These are phyloP conservation scores for Heracleum sosnowskyi DNA, from an alignment of 129 eudicot species.

Conservation along the genomic window DNA sequence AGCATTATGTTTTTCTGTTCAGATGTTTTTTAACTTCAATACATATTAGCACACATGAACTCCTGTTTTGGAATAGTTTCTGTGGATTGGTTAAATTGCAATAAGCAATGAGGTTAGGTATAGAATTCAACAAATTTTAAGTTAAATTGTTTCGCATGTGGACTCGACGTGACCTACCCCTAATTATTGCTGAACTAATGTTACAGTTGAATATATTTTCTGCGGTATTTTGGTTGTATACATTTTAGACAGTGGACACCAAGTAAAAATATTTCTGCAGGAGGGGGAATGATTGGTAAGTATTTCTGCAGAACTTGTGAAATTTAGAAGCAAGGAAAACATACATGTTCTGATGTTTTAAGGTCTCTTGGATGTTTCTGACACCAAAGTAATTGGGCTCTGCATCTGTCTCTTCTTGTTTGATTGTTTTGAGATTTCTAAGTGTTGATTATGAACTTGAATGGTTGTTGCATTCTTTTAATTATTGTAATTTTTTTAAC, in stretches of 20 bases:
- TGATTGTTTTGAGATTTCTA: too few relatives aligned
- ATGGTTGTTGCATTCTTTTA: too few relatives aligned
- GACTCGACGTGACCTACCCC: not conserved
- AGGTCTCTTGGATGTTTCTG: too few relatives aligned
- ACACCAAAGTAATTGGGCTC: too few relatives aligned
- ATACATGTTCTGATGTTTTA: too few relatives aligned
- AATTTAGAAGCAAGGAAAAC: too few relatives aligned
- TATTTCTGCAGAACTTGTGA: too few relatives aligned
- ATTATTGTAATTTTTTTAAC: too few relatives aligned
- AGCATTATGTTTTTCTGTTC: not conserved
- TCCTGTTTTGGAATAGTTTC: not conserved
- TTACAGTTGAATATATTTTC: not conserved
- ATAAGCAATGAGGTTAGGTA: not conserved
- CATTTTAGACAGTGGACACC: not conserved
- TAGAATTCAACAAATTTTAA: not conserved
- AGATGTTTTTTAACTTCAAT: not conserved
- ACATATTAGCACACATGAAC: not conserved
- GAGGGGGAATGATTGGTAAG: too few relatives aligned
- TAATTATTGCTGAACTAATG: not conserved
- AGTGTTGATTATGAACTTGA: too few relatives aligned
- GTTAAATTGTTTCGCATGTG: not conserved
- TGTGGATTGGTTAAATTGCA: not conserved
- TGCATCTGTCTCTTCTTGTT: too few relatives aligned
- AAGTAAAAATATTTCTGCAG: not conserved
- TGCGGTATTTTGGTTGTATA: not conserved